Evolutionary conservation across 768 basidiomycete genomes (phyloP).

Genomic region (Mycena chlorophos): DNA sequence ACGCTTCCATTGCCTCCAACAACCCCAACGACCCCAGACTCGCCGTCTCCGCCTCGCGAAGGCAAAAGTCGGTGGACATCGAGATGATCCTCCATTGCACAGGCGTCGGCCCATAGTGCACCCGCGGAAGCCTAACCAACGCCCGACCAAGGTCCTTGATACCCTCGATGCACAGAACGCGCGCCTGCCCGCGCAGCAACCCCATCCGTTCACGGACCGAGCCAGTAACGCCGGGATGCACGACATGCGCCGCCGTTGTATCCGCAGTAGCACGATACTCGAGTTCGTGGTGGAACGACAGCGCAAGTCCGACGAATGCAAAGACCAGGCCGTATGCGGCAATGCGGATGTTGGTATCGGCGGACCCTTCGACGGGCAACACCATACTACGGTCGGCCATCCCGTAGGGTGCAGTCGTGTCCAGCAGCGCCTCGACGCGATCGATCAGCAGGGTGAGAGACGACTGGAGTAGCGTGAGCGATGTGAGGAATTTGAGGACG

Average conservation of each 20-base stretch:
- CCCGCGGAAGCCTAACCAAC: neutral
- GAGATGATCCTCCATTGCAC: too few species aligned
- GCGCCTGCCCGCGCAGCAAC: neutral
- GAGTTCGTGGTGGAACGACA: neutral
- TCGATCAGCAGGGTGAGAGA: too few species aligned
- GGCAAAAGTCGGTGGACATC: too few species aligned
- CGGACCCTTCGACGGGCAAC: neutral
- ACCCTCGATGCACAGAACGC: neutral
- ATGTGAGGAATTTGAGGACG: too few species aligned
- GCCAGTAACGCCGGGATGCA: too few species aligned
- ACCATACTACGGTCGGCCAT: neutral
- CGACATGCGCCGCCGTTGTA: too few species aligned
- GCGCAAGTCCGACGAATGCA: neutral
- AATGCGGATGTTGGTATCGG: neutral
- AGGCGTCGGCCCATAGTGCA: too few species aligned
- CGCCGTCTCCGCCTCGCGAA: too few species aligned
- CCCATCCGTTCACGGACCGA: neutral
- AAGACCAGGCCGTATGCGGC: neutral
- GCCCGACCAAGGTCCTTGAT: neutral
- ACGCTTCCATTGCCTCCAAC: too few species aligned
- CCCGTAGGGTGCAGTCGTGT: neutral
- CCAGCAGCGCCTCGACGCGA: neutral
- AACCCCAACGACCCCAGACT: too few species aligned
- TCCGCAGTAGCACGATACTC: neutral
- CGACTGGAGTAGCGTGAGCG: too few species aligned